phyloP scores from a whole-genome alignment of 352 stramenopile genomes.

The Phytophthora litchii region DNA sequence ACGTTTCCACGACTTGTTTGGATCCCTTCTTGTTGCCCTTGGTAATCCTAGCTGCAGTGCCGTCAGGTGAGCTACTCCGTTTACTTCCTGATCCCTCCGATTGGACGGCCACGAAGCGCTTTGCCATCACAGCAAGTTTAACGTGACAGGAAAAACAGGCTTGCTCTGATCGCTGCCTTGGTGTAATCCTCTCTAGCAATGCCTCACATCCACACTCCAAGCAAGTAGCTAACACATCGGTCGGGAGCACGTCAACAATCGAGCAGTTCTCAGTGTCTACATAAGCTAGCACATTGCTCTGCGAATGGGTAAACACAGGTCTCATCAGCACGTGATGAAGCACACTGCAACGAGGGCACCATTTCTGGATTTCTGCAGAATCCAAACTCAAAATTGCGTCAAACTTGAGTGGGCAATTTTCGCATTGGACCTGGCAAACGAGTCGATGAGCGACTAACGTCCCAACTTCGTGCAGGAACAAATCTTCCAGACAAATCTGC shows the following conservation, averaged over 20 bases:
- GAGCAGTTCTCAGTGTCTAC: constrained; percentile 77
- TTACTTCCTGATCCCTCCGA: constrained; percentile 22
- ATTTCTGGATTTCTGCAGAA: constrained; percentile 58
- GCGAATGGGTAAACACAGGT: constrained; percentile 71
- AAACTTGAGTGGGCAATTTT: constrained; percentile 78
- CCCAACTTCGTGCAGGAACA: constrained; percentile 82
- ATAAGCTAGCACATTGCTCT: constrained; percentile 69
- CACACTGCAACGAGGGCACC: constrained; percentile 81
- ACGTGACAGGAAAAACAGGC: constrained; percentile 78
- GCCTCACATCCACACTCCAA: constrained; percentile 70
- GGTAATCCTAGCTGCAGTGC: constrained; percentile 14
- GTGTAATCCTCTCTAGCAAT: constrained; percentile 54
- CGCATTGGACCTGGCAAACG: constrained; percentile 70
- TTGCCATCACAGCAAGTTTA: constrained; percentile 74
- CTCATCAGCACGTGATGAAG: constrained; percentile 71
- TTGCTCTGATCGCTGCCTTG: constrained; percentile 65
- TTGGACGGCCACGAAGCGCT: constrained; percentile 56
- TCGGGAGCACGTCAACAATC: constrained; percentile 71
- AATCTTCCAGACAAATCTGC: constrained; percentile 61
- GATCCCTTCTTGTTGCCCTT: constrained; percentile 46
- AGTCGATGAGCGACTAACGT: constrained; percentile 74
- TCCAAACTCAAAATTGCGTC: constrained; percentile 60
- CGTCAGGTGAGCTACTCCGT: constrained; percentile 14
- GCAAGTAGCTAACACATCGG: constrained; percentile 75
- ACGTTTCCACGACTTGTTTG: constrained; percentile 51